A percentile compares a stretch with the other conserved stretches of the same genome.
phyloP scores from a whole-genome alignment of 140 eudicot genomes.

The Anethum foeniculum region DNA sequence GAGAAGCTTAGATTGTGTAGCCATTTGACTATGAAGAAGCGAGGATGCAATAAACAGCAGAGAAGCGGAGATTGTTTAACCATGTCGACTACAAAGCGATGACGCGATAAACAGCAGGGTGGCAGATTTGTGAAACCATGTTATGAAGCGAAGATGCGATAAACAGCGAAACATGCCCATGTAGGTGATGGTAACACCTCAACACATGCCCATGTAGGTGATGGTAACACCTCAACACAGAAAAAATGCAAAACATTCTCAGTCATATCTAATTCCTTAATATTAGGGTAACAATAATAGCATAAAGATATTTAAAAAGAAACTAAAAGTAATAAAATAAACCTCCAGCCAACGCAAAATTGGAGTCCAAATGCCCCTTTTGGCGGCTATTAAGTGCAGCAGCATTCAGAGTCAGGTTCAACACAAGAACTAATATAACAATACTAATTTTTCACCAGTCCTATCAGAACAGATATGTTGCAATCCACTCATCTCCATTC shows the following conservation, averaged over 20 bases:
- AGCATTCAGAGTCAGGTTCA: constrained; percentile 34
- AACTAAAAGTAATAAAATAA: constrained; percentile 24
- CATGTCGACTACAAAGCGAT: constrained; percentile 21
- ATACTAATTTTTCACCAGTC: constrained; percentile 19
- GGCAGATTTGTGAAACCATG: constrained; percentile 13
- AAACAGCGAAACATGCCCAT: constrained; percentile 35
- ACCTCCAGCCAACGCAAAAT: constrained; percentile 49
- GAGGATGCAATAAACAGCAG: constrained; percentile 14
- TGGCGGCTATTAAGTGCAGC: constrained; percentile 26
- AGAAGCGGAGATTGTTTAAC: constrained; percentile 23
- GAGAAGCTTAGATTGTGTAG: constrained; percentile 19
- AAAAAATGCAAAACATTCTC: constrained; percentile 27
- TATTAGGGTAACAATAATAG: constrained; percentile 3
- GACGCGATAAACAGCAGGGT: constrained; percentile 32
- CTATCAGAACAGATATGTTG: constrained; percentile 15
- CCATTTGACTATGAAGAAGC: constrained; percentile 21
- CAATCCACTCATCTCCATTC: constrained; percentile 14
- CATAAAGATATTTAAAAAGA: neutral
- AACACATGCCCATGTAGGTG: constrained; percentile 32
- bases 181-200: constrained; percentile 39
- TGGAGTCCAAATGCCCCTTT: constrained; percentile 32
- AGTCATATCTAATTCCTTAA: constrained; percentile 18
- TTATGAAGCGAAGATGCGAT: constrained; percentile 27
- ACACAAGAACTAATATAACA: constrained; percentile 21
- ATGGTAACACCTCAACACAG: constrained; percentile 49